Base-by-base conservation (phyloP, 768 basidiomycete genomes). In the Lentinula aciculospora region DNA sequence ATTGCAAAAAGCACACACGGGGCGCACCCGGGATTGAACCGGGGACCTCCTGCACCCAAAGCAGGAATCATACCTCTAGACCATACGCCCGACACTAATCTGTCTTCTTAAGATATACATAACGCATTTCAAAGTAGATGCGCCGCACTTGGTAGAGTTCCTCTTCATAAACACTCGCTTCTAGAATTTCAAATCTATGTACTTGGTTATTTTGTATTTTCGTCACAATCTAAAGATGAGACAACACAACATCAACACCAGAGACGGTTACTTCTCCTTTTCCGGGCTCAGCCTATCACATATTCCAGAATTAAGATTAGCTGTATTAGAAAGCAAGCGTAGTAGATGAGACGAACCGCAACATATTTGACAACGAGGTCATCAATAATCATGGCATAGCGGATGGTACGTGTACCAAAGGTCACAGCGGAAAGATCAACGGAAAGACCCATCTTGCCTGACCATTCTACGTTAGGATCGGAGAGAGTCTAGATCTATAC, bases 361-460 rank as follows among this genome's bases (percentile, higher is more conserved):
- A 91, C 63, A 64, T 86, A 85, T 60, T 80, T 81, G 64, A 93
- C 81, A 60, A 84, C 80, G 53, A 89, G 78, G 66, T 89, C 78
- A 47, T 93, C 86, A 63, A 89, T 63, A 63, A 89, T 71, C 57
- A 89, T 61, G 28, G 83, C 86, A 60, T 82, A 89, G 47, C 86
- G 81, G 25, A 69, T 69, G 34, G 85, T 85, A 53, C 87, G 84
- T 42, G 74, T 63, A 21, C 86, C 86, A 37, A 88, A 64, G 4
- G 82, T 84, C 2, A 58, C 56, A 3, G 59, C 70, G 21, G 75
- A 69, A 23, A 85, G 70, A 66, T 90, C 81, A 64, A 79, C 34
- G 68, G 80, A 63, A 66, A 89, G 70, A 58, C 86, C 79, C 23
- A 89, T 69, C 36, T 71, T 63, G 21, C 67, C 70, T 32, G 84